Percentiles rank a stretch among this genome's conserved stretches.
phyloP scores from a whole-genome alignment of 202 grass and related monocot species.

The Schoenoplectus triqueter region DNA sequence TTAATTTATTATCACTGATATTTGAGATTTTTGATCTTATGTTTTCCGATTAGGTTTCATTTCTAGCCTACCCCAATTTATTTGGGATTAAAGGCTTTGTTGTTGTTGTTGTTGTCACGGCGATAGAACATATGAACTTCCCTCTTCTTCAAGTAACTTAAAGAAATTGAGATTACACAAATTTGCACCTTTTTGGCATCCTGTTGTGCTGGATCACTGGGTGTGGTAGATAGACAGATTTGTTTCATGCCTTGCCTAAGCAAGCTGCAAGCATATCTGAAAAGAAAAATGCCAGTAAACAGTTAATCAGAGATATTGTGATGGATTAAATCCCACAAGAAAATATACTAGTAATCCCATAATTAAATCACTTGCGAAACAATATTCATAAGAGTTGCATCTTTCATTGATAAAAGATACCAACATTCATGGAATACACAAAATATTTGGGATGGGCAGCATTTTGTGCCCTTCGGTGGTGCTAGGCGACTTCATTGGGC shows the following conservation, averaged over 20 bases:
- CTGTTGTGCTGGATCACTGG: slow-evolving; percentile 65
- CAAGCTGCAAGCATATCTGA: slow-evolving; percentile 95
- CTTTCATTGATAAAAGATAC: slow-evolving; percentile 20
- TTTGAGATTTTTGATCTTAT: no score
- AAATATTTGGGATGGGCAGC: no score
- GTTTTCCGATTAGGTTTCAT: no score
- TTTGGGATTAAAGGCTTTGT: no score
- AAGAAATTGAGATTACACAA: slow-evolving; percentile 29
- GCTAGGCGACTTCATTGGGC: no score
- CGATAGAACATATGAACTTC: background rate
- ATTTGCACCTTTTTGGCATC: slow-evolving; percentile 79
- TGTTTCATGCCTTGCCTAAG: slow-evolving; percentile 96
- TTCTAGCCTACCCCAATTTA: no score
- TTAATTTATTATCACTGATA: no score
- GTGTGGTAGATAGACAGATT: slow-evolving; percentile 68
- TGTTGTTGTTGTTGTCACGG: no score
- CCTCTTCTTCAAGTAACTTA: slow-evolving; percentile 21
- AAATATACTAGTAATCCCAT: background rate
- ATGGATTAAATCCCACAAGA: slow-evolving; percentile 11
- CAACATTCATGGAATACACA: no score
- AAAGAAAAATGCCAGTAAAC: slow-evolving; percentile 43
- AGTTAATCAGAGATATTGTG: background rate
- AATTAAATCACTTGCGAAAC: background rate
- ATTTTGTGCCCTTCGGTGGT: no score
- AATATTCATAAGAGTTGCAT: background rate